Base-by-base conservation (phyloP, 495 filamentous ascomycete genomes). In the Jackrogersella multiformis region DNA sequence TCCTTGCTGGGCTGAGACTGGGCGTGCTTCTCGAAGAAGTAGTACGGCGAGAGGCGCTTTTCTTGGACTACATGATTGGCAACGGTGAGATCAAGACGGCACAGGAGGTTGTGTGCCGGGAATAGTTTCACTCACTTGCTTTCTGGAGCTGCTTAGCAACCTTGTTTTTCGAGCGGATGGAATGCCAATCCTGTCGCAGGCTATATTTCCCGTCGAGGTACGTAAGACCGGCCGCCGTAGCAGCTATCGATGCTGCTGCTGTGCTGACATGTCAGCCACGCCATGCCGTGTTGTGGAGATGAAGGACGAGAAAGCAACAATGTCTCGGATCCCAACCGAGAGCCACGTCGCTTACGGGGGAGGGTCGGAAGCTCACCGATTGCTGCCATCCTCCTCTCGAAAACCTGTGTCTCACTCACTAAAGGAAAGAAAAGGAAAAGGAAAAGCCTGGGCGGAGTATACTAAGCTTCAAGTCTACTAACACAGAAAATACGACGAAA, bases 141-240 rank as follows among this genome's bases (percentile, higher is more conserved):
- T 72, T 71, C 44, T 65, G 68, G 64, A 78, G 79, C 30, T 77
- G 63, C 9, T 80, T 77, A 42, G 78, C 73, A n/a, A 76, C 70
- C 32, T 69, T 70, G 10, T 69, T 56, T 41, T 77, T 45, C 64
- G 32, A 16, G 32, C 69, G 24, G 69, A 78, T 45, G 86, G 38
- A 62, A 1, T 68, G 53, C 20, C 89, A 41, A 74, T 93, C 90
- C 69, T 91, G 87, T 28, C 69, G 60, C 48, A 93, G 58, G 70
- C 88, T 84, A 55, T 84, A 88, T 79, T 90, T 91, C 53, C 87
- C 91, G 64, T 93, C 86, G 45, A 92, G 78, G 71, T 94, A 94
- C 8, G 86, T 80, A 34, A 84, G 74, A 38, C 80, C 80, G 53
- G 85, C 82, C 9, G 81, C 75, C 8, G 80, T 76, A 13, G 80